Conservation (phyloP, 2,329 filamentous ascomycete genomes). For the Pestalotiopsis sp. region DNA sequence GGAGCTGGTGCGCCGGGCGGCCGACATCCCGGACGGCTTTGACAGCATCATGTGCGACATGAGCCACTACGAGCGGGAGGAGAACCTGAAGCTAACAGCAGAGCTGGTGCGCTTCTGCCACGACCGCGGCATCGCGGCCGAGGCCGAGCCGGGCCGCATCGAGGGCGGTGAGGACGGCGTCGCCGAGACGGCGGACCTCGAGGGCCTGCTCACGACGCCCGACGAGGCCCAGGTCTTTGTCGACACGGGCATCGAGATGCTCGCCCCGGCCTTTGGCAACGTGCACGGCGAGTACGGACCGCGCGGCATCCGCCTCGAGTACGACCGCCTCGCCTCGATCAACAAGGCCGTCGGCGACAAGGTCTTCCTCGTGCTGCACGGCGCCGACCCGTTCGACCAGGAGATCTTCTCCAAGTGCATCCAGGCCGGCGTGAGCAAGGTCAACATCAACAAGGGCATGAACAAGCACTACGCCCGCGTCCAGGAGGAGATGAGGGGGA, state of each 20-base stretch:
- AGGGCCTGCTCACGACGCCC: conserved; percentile 50
- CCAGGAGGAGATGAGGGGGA: conserved; percentile 45
- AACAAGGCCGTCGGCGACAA: conserved; percentile 42
- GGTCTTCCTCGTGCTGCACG: conserved; percentile 48
- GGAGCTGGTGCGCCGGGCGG: conserved; percentile 60
- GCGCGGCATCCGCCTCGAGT: conserved; percentile 36
- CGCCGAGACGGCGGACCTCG: conserved; percentile 47
- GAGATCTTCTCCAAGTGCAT: conserved; percentile 46
- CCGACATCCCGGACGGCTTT: conserved; percentile 58
- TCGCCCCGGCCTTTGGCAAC: conserved; percentile 69
- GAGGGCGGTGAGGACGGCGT: conserved; percentile 68
- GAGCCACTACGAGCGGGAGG: conserved; percentile 70
- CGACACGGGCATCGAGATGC: conserved; percentile 65
- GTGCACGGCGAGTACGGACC: conserved; percentile 68
- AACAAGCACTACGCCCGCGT: conserved; percentile 46
- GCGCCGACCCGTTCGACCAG: conserved; percentile 47
- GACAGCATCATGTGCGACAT: conserved; percentile 79
- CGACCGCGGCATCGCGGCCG: conserved; percentile 64
- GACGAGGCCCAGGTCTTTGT: conserved; percentile 66
- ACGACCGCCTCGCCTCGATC: conserved; percentile 34
- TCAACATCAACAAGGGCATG: conserved; percentile 55
- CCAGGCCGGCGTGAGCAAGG: conserved; percentile 44
- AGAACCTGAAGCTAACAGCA: conserved; percentile 65
- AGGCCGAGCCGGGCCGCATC: conserved; percentile 71
- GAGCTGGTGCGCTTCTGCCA: conserved; percentile 66